These are phyloP conservation scores for Neurospora africana DNA, from an alignment of 495 filamentous ascomycete species.

Conservation along the genomic window DNA sequence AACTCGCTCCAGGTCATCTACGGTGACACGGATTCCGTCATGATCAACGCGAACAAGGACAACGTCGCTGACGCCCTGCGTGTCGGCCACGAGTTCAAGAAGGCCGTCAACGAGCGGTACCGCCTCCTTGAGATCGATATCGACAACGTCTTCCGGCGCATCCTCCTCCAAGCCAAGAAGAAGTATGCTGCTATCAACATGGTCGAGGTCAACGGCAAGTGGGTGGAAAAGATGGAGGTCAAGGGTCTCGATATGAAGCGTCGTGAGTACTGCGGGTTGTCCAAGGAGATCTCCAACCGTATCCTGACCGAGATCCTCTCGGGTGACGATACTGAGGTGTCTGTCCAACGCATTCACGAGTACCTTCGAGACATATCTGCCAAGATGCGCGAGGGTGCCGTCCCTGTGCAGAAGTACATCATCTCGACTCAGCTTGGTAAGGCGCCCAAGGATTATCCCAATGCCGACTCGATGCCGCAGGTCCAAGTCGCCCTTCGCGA, in stretches of 20 bases:
- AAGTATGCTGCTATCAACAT: conserved; percentile 98
- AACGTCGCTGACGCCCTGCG: conserved; percentile 84
- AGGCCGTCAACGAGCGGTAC: conserved; percentile 76
- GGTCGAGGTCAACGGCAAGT: conserved; percentile 80
- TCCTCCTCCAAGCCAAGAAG: conserved; percentile 95
- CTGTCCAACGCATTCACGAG: conserved; percentile 83
- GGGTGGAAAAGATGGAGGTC: conserved; percentile 87
- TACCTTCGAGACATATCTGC: conserved; percentile 71
- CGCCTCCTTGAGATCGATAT: conserved; percentile 91
- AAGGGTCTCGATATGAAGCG: conserved; percentile 97
- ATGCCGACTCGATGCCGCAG: conserved; percentile 89
- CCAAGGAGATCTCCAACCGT: conserved; percentile 79
- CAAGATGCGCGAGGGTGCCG: conserved; percentile 53
- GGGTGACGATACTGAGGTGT: conserved; percentile 81
- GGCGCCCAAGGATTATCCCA: conserved; percentile 83
- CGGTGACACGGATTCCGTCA: conserved; percentile 97
- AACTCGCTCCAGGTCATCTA: conserved; percentile 89
- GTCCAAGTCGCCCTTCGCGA: conserved; percentile 89
- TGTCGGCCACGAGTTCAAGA: conserved; percentile 62
- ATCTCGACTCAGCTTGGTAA: conserved; percentile 98
- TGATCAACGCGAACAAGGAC: conserved; percentile 98
- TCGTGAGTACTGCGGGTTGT: conserved; percentile 88
- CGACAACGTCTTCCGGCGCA: conserved; percentile 89
- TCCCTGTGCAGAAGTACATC: conserved; percentile 19
- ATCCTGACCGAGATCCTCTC: conserved; percentile 87